Evolutionary conservation across 305 asterid species (phyloP).

Genomic region (Striga hermonthica): DNA sequence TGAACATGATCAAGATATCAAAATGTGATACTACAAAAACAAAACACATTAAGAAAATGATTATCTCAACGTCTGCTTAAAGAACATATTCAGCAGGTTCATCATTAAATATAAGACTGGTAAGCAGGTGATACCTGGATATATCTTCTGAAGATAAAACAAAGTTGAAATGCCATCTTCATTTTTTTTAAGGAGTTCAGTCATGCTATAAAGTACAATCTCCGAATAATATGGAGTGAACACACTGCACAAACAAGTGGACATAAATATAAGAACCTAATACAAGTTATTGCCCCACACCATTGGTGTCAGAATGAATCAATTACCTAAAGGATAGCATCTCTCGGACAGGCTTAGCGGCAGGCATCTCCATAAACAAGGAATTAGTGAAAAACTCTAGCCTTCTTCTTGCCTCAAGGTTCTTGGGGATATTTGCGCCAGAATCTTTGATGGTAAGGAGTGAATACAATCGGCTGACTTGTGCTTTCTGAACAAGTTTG

Average conservation of each 20-base stretch:
- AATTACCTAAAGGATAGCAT: slow-evolving; percentile 85
- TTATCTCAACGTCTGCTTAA: slow-evolving; percentile 11
- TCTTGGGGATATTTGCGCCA: slow-evolving; percentile 78
- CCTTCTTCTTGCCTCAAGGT: slow-evolving; percentile 94
- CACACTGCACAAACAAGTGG: slow-evolving; percentile 56
- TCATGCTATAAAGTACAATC: slow-evolving; percentile 95
- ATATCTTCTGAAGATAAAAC: slow-evolving; percentile 95
- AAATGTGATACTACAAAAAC: neutral
- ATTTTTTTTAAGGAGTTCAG: slow-evolving; percentile 85
- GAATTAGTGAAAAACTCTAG: slow-evolving; percentile 89
- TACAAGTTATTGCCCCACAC: slow-evolving; percentile 16
- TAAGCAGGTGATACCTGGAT: slow-evolving; percentile 61
- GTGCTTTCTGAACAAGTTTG: slow-evolving; percentile 58
- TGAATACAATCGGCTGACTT: slow-evolving; percentile 74
- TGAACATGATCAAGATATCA: neutral
- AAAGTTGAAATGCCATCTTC: slow-evolving; percentile 96
- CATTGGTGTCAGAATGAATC: slow-evolving; percentile 13
- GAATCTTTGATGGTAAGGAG: slow-evolving; percentile 87
- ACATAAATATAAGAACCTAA: slow-evolving; percentile 23
- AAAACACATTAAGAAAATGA: neutral
- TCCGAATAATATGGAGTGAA: slow-evolving; percentile 97
- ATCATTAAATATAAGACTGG: slow-evolving; percentile 27
- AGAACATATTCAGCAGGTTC: slow-evolving; percentile 20
- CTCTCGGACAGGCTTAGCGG: slow-evolving; percentile 78
- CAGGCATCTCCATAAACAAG: slow-evolving; percentile 96